phyloP scores from a whole-genome alignment of 2,329 filamentous ascomycete genomes.

The Byssoonygena ceratinophila region DNA sequence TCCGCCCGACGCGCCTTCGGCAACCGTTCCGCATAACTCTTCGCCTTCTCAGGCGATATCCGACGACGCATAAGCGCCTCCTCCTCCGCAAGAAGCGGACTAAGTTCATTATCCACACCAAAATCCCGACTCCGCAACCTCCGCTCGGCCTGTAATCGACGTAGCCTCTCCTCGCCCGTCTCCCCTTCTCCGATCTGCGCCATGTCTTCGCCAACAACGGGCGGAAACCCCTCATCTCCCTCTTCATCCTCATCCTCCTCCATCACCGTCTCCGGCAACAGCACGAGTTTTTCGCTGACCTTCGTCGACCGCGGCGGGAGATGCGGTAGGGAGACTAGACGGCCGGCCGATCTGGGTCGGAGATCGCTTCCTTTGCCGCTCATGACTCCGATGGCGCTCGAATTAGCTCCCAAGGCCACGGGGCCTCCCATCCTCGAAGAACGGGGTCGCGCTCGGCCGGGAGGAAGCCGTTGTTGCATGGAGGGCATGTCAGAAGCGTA shows the following conservation, averaged over 20 bases:
- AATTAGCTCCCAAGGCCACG: neutral
- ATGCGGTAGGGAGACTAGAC: slow-evolving; percentile 45
- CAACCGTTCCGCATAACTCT: slow-evolving; percentile 87
- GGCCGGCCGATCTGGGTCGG: slow-evolving; percentile 33
- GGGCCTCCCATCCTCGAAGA: slow-evolving; percentile 26
- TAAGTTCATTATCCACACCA: slow-evolving; percentile 44
- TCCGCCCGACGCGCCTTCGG: slow-evolving; percentile 80
- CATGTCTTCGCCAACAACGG: slow-evolving; percentile 15
- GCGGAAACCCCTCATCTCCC: slow-evolving; percentile 19
- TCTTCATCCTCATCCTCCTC: slow-evolving; percentile 22
- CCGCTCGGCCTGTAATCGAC: slow-evolving; percentile 25
- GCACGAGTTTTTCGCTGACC: slow-evolving; percentile 90
- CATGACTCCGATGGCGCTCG: neutral
- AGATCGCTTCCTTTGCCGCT: slow-evolving; percentile 10
- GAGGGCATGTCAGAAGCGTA: slow-evolving; percentile 92
- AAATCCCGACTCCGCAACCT: slow-evolving; percentile 42
- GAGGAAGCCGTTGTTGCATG: slow-evolving; percentile 68
- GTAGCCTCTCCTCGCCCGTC: slow-evolving; percentile 24
- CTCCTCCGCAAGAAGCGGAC: slow-evolving; percentile 46
- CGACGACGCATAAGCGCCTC: slow-evolving; percentile 49
- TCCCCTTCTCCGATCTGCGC: slow-evolving; percentile 21
- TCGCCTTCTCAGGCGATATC: slow-evolving; percentile 48
- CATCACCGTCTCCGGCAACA: slow-evolving; percentile 69
- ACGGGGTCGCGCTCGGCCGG: slow-evolving; percentile 36
- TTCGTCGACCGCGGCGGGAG: slow-evolving; percentile 84